A percentile compares a stretch with the other conserved stretches of the same genome.
Conservation (phyloP, 371 early-diverging fungal genomes). For the Catenaria anguillulae region DNA sequence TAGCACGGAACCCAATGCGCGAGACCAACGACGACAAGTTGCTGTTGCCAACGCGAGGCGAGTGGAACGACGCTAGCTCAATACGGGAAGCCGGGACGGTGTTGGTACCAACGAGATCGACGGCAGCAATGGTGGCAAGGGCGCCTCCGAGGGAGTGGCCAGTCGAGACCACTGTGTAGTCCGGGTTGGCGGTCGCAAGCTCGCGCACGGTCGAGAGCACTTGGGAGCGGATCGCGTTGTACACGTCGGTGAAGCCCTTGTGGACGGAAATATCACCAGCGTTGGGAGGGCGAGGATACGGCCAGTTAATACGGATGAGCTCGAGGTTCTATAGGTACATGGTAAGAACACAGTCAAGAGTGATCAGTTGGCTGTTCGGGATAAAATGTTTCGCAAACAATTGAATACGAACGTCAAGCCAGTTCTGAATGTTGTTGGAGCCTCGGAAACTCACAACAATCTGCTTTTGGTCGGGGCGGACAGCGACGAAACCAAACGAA, state of each 20-base stretch:
- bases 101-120: neutral
- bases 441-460: constrained; percentile 3
- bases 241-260: neutral
- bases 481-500: neutral
- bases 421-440: constrained; percentile 1
- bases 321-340: neutral
- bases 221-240: neutral
- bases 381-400: too few relatives aligned
- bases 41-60: constrained; percentile 1
- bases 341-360: too few relatives aligned
- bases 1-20: neutral
- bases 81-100: neutral
- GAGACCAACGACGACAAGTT: neutral
- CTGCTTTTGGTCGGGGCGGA: neutral
- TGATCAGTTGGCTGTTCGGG: too few relatives aligned
- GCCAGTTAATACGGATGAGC: neutral
- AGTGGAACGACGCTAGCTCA: neutral
- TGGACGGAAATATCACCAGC: too few relatives aligned
- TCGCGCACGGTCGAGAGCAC: neutral
- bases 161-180: neutral
- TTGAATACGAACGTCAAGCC: too few relatives aligned
- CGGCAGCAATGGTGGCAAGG: neutral
- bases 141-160: constrained; percentile 8
- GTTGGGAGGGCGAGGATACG: too few relatives aligned
- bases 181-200: neutral